These are phyloP conservation scores for Polygonum aviculare DNA, from an alignment of 148 eudicot species.

Conservation along the genomic window DNA sequence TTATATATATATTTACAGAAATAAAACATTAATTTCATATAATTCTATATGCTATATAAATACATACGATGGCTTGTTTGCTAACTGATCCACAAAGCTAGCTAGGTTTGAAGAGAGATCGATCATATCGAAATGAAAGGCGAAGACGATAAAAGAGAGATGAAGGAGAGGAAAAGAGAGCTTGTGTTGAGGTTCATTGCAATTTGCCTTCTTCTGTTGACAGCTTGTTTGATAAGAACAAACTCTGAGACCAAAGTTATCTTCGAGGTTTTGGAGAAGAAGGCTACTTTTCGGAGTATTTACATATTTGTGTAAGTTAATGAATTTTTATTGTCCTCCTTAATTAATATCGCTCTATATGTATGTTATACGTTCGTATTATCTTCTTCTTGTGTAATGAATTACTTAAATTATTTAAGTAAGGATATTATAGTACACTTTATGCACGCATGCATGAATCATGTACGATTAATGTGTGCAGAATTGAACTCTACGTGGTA, in stretches of 20 bases:
- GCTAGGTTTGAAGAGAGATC: neutral
- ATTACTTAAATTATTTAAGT: no score
- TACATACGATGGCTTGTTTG: neutral
- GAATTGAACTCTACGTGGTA: slow-evolving; percentile 33
- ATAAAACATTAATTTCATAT: neutral
- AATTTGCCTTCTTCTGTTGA: slow-evolving; percentile 16
- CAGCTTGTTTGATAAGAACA: slow-evolving; percentile 28
- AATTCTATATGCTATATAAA: neutral
- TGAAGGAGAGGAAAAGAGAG: slow-evolving; percentile 19
- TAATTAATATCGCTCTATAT: neutral
- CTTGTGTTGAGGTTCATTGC: slow-evolving; percentile 31
- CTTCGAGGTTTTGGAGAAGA: slow-evolving; percentile 19
- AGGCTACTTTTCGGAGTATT: slow-evolving; percentile 25
- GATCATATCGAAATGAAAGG: neutral
- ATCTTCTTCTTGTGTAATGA: neutral
- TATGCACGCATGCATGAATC: neutral
- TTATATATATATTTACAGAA: neutral
- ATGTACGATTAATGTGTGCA: neutral
- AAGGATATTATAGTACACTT: neutral
- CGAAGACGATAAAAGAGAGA: neutral
- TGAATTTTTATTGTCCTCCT: neutral
- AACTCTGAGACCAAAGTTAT: slow-evolving; percentile 36
- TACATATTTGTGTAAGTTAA: slow-evolving; percentile 27
- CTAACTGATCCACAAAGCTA: neutral
- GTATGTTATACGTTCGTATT: neutral